phyloP scores from a whole-genome alignment of 805 yeast species.

The Candida patagonica region DNA sequence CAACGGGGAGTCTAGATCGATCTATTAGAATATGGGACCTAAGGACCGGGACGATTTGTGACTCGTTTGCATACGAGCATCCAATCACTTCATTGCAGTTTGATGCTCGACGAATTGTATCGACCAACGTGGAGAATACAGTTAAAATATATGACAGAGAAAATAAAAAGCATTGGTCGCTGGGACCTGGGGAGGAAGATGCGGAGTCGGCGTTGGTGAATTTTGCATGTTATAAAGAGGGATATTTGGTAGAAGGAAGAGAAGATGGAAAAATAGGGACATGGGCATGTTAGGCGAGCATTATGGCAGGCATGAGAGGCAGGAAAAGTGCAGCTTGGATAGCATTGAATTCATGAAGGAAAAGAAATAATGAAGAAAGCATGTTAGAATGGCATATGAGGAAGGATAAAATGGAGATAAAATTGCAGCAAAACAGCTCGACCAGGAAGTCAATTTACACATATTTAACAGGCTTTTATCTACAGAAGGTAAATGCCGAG shows the following conservation, averaged over 20 bases:
- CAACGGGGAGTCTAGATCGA: constrained; percentile 56
- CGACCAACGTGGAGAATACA: constrained; percentile 40
- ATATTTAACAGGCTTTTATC: no score
- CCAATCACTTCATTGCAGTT: constrained; percentile 51
- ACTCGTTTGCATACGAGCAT: constrained; percentile 51
- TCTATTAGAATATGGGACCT: constrained; percentile 66
- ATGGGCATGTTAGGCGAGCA: constrained; percentile 45
- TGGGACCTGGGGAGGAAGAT: constrained; percentile 37
- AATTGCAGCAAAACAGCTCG: no score
- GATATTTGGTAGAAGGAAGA: constrained; percentile 60
- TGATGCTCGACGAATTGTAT: constrained; percentile 47
- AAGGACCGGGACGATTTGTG: constrained; percentile 52
- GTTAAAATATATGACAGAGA: constrained; percentile 53
- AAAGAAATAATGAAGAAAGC: no score
- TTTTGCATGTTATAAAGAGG: constrained; percentile 45
- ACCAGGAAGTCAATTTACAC: no score
- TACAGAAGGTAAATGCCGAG: no score
- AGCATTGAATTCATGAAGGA: no score
- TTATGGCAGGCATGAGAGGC: no score
- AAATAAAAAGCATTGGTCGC: constrained; percentile 42
- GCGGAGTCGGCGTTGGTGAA: constrained; percentile 28
- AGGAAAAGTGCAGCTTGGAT: no score
- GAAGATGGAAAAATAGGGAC: constrained; percentile 49
- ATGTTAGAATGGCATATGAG: no score
- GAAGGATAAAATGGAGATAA: no score